Conservation (phyloP, 2,329 filamentous ascomycete genomes). For the Canariomyces notabilis region DNA sequence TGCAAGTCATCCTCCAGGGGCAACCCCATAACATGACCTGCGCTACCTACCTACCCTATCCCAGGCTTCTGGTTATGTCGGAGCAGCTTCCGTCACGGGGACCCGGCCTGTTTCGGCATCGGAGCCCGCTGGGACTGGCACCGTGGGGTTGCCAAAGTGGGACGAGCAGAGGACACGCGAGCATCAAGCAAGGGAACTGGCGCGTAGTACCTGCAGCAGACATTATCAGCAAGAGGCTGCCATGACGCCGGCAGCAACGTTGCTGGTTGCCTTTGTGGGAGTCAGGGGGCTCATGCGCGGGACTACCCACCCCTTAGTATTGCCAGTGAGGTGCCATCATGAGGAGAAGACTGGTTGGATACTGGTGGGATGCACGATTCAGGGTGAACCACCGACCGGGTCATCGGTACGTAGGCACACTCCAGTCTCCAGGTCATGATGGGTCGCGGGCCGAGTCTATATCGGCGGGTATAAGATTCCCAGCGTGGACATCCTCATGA, state of each 20-base stretch:
- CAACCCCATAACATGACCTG: neutral
- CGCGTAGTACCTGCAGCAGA: no score
- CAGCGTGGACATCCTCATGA: neutral
- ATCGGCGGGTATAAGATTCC: neutral
- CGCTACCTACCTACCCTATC: no score
- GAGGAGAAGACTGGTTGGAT: neutral
- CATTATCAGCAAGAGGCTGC: neutral
- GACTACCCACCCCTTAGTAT: neutral
- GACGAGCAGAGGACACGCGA: neutral
- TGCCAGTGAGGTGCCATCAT: neutral
- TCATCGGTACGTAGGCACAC: neutral
- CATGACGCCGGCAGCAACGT: slow-evolving; percentile 6
- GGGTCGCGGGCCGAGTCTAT: neutral
- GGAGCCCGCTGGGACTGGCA: neutral
- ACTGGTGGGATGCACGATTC: neutral
- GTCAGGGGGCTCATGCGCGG: neutral
- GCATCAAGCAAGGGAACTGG: neutral
- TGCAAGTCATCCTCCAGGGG: neutral
- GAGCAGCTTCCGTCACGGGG: neutral
- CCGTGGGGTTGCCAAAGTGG: neutral
- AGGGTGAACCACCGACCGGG: neutral
- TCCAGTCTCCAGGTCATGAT: neutral
- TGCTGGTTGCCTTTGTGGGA: neutral
- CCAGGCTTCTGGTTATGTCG: neutral
- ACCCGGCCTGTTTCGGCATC: neutral